These are phyloP conservation scores for Fimicolochytrium jonesii DNA, from an alignment of 192 early-diverging fungal genomes.

Conservation along the genomic window DNA sequence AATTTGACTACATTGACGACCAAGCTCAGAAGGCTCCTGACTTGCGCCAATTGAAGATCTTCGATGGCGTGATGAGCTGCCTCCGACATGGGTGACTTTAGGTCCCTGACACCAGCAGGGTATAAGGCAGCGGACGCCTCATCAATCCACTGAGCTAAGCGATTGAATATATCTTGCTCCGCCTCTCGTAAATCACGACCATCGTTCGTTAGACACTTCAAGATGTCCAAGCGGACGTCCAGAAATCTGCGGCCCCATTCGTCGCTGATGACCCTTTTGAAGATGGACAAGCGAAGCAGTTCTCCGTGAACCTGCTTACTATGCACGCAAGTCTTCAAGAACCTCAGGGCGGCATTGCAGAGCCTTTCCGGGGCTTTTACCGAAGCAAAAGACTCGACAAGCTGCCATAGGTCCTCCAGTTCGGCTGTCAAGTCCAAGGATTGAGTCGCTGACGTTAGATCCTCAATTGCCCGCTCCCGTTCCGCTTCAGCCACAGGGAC, in stretches of 20 bases:
- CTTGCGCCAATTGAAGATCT: background rate
- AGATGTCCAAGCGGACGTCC: background rate
- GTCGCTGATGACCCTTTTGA: conserved; percentile 2
- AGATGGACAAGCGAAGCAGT: conserved; percentile 6
- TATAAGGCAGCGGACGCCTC: background rate
- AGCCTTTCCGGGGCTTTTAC: background rate
- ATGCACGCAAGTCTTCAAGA: conserved; percentile 8
- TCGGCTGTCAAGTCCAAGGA: conserved; percentile 2
- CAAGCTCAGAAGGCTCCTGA: conserved; percentile 10
- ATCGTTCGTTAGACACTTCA: conserved; percentile 25
- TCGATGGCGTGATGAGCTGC: too few species aligned
- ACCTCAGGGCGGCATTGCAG: background rate
- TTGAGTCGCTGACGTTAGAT: background rate
- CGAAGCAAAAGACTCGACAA: conserved; percentile 1
- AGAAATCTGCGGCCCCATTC: conserved; percentile 8
- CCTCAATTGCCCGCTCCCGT: background rate
- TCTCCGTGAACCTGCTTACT: background rate
- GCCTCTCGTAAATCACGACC: conserved; percentile 29
- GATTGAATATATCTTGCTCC: conserved; percentile 20
- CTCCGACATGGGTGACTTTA: too few species aligned
- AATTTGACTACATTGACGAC: conserved; percentile 32
- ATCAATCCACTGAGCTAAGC: conserved; percentile 1
- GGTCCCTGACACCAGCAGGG: background rate
- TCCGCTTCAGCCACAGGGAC: background rate
- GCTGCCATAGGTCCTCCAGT: conserved; percentile 21